Percentiles rank a stretch among this genome's conserved stretches.
phyloP scores from a whole-genome alignment of 768 basidiomycete genomes.

The Termitomyces sp. region DNA sequence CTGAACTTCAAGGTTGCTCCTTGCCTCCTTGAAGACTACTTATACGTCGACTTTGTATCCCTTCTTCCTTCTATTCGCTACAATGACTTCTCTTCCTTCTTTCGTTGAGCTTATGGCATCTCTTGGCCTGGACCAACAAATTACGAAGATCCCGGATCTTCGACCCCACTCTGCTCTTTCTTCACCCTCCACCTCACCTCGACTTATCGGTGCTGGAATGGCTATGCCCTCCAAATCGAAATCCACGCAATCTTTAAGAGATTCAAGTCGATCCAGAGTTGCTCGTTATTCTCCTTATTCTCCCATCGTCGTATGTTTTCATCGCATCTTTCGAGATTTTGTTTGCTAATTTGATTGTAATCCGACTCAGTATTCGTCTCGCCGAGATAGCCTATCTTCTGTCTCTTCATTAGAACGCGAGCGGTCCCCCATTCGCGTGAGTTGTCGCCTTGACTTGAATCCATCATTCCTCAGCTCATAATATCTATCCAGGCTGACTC shows the following conservation, averaged over 20 bases:
- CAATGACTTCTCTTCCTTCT: constrained; percentile 75
- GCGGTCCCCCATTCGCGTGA: constrained; percentile 29
- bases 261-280: constrained; percentile 30
- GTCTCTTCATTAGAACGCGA: constrained; percentile 36
- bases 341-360: background rate
- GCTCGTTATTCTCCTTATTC: constrained; percentile 49
- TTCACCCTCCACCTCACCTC: constrained; percentile 34
- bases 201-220: constrained; percentile 24
- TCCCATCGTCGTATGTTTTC: constrained; percentile 29
- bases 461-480: background rate
- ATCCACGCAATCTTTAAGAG: constrained; percentile 39
- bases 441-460: constrained; percentile 1
- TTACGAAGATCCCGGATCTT: constrained; percentile 22
- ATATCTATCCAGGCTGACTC: constrained; percentile 26
- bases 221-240: constrained; percentile 34
- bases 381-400: constrained; percentile 44
- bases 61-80: constrained; percentile 19
- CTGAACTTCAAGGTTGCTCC: constrained; percentile 29
- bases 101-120: constrained; percentile 86
- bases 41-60: constrained; percentile 24
- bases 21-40: constrained; percentile 17
- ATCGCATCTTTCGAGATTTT: background rate
- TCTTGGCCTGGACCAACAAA: constrained; percentile 57
- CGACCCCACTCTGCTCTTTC: constrained; percentile 40
- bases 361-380: constrained; percentile 28